Evolutionary conservation across 768 basidiomycete species (phyloP), one percentile per base, ranked within the genome.

Genomic region (Xerocomellus dryophilus): DNA sequence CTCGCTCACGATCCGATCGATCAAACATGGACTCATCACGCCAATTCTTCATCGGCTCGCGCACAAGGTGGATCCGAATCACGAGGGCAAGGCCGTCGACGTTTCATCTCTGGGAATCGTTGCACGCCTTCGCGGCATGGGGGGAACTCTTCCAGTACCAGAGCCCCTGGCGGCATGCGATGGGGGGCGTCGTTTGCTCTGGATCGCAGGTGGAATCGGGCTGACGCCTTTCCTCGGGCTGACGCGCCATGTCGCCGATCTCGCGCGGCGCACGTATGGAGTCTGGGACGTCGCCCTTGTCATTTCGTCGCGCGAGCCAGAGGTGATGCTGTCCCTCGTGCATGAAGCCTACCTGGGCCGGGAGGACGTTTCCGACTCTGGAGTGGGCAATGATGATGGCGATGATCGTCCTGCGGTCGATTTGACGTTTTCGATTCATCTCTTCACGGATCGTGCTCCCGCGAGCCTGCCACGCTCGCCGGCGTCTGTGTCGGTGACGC

Each of bases 171-270:
- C 65, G 7, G 65, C 56, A 21, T 66, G 64, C n/a, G 65, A 65
- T 9, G 58, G 56, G 10, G 62, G 53, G 15, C 65, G 51, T 40
- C 71, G 71, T 31, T 60, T 82, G 27, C 65, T 84, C 25, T 85
- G 81, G 82, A 67, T 82, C n/a, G 83, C 82, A 1, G 84, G 82
- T 21, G 84, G 84, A 1, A 85, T 86, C 38, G 84, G 85, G 4
- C 43, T 86, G 18, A 86, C 85, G 17, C 84, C 83, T 0, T 86
- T 82, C 66, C 61, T 86, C n/a, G 76, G 76, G 25, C 77, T 85
- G 78, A 71, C 83, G 1, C 50, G 52, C 17, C 38, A 65, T 9
- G 56, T 64, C 14, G 50, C 58, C 17, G 45, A 52, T 12, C 59
- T 66, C 17, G 49, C 57, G 23, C 50, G 53, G 40, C 36, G 44